Evolutionary conservation across 2,329 filamentous ascomycete genomes (phyloP).

Genomic region (Ophiostoma tasmaniense): DNA sequence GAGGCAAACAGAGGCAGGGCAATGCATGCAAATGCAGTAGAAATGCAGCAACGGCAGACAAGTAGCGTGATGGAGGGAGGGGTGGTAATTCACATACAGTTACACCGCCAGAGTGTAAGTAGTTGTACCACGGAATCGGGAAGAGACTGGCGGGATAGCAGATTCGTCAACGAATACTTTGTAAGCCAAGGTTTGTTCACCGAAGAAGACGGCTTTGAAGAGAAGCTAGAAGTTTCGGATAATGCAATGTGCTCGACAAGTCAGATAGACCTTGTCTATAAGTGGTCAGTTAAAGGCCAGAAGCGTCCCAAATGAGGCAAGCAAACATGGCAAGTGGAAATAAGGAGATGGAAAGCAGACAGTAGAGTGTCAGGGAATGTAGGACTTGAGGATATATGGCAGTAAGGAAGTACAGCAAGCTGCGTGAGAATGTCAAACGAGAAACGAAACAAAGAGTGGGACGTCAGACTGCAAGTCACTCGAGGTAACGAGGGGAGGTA

Average conservation of each 20-base stretch:
- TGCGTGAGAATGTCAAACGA: background rate
- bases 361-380: background rate
- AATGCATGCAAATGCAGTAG: background rate
- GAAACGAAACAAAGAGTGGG: background rate
- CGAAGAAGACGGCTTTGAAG: background rate
- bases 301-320: background rate
- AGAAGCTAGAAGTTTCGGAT: background rate
- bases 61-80: background rate
- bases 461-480: background rate
- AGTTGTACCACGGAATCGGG: background rate
- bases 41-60: background rate
- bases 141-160: background rate
- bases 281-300: background rate
- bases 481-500: background rate
- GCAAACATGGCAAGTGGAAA: background rate
- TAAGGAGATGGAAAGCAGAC: background rate
- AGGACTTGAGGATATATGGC: background rate
- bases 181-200: background rate
- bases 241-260: background rate
- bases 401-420: background rate
- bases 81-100: background rate
- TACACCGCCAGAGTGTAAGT: background rate
- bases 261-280: constrained; percentile 3
- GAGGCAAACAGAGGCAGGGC: background rate
- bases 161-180: background rate